Evolutionary conservation across 805 yeast species (phyloP).

Genomic region (Metschnikowia bowlesiae): DNA sequence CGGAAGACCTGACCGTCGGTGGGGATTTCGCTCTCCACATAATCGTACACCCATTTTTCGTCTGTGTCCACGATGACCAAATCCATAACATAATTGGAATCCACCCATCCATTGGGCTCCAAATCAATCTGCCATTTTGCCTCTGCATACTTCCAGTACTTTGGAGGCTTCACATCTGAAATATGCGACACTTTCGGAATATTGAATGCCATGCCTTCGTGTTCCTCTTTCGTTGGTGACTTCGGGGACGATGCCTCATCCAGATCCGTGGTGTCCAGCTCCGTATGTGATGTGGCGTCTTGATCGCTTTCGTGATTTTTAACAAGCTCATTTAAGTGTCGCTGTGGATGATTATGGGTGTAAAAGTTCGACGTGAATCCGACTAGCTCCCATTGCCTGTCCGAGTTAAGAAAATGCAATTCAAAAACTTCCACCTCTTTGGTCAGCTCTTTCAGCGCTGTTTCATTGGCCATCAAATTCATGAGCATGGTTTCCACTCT

Average conservation of each 20-base stretch:
- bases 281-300: neutral
- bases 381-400: slow-evolving; percentile 58
- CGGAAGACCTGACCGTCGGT: slow-evolving; percentile 40
- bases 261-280: neutral
- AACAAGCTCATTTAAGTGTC: slow-evolving; percentile 13
- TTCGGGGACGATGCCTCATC: neutral
- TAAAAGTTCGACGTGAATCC: slow-evolving; percentile 56
- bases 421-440: slow-evolving; percentile 59
- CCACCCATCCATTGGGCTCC: slow-evolving; percentile 62
- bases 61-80: slow-evolving; percentile 61
- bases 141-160: slow-evolving; percentile 50
- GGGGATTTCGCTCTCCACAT: slow-evolving; percentile 18
- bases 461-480: slow-evolving; percentile 9
- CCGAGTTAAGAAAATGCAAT: slow-evolving; percentile 50
- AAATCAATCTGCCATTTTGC: slow-evolving; percentile 65
- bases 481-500: slow-evolving; percentile 39
- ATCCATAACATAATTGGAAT: slow-evolving; percentile 43
- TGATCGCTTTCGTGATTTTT: slow-evolving; percentile 2
- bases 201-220: slow-evolving; percentile 4
- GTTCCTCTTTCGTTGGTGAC: neutral
- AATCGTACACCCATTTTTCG: slow-evolving; percentile 85
- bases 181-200: slow-evolving; percentile 17
- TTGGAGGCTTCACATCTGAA: slow-evolving; percentile 50
- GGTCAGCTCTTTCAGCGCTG: slow-evolving; percentile 5
- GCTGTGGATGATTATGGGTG: slow-evolving; percentile 39